These are phyloP conservation scores for Eimeria maxima DNA, from an alignment of 169 alveolate species.

Conservation along the genomic window DNA sequence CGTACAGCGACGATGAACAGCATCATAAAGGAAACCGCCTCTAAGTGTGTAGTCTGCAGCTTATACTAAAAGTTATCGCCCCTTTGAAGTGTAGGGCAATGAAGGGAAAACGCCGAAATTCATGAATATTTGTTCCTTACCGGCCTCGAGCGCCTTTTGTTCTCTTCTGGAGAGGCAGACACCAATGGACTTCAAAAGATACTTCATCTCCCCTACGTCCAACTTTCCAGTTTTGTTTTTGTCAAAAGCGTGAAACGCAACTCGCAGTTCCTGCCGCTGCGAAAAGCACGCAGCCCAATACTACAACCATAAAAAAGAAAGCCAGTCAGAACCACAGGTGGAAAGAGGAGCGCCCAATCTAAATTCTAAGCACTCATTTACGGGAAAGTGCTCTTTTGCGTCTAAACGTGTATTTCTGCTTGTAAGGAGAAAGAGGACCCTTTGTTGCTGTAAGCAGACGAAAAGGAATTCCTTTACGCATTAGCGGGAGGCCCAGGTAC, in stretches of 20 bases:
- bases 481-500: too few relatives aligned
- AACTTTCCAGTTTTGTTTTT: slow-evolving; percentile 75
- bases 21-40: not conserved
- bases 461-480: too few relatives aligned
- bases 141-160: slow-evolving; percentile 60
- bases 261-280: slow-evolving; percentile 82
- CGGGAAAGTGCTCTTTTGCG: too few relatives aligned
- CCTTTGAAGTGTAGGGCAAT: not conserved
- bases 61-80: not conserved
- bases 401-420: too few relatives aligned
- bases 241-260: slow-evolving; percentile 82
- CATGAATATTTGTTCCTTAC: not conserved
- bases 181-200: slow-evolving; percentile 83
- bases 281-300: too few relatives aligned
- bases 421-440: too few relatives aligned
- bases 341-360: not conserved
- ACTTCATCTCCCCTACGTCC: slow-evolving; percentile 29
- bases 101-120: not conserved
- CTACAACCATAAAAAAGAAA: not conserved
- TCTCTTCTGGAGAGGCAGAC: slow-evolving; percentile 63
- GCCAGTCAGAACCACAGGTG: not conserved
- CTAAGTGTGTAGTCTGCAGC: not conserved
- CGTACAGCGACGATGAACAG: too few relatives aligned
- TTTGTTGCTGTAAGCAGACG: too few relatives aligned
- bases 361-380: too few relatives aligned